A percentile compares a stretch with the other conserved stretches of the same genome.
These are phyloP conservation scores for Acephala macrosclerotiorum DNA, from an alignment of 2,329 filamentous ascomycete species.

Conservation along the genomic window DNA sequence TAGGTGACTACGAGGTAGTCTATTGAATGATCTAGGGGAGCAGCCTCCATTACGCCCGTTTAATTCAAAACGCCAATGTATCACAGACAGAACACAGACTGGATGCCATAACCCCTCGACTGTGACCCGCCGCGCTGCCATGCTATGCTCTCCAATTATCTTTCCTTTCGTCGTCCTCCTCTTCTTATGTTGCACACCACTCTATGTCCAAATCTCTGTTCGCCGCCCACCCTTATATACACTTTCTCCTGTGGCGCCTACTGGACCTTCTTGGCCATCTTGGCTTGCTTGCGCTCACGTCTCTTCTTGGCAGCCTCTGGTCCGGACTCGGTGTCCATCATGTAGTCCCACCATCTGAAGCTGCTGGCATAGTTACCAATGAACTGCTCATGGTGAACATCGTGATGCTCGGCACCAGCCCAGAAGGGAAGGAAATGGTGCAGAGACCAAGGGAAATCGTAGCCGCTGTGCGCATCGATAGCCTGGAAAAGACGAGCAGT, in stretches of 20 bases:
- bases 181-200: background rate
- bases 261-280: slow-evolving; percentile 67
- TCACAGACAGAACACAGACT: slow-evolving; percentile 8
- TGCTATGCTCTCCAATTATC: slow-evolving; percentile 17
- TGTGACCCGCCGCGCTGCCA: background rate
- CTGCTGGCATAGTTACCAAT: slow-evolving; percentile 97
- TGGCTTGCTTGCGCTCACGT: slow-evolving; percentile 75
- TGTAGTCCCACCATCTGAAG: slow-evolving; percentile 99
- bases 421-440: slow-evolving; percentile 97
- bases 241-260: slow-evolving; percentile 28
- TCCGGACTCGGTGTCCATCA: slow-evolving; percentile 91
- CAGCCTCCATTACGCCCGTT: slow-evolving; percentile 23
- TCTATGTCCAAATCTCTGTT: background rate
- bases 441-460: slow-evolving; percentile 97
- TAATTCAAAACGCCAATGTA: slow-evolving; percentile 26
- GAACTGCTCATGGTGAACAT: slow-evolving; percentile 97
- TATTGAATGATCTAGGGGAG: slow-evolving; percentile 24
- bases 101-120: slow-evolving; percentile 14
- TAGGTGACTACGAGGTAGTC: slow-evolving; percentile 19
- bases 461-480: slow-evolving; percentile 96
- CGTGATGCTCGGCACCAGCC: slow-evolving; percentile 96
- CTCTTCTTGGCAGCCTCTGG: slow-evolving; percentile 85
- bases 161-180: background rate
- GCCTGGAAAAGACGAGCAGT: slow-evolving; percentile 92
- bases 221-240: slow-evolving; percentile 26